Evolutionary conservation across 345 rosid genomes (phyloP), one percentile per base, ranked within the genome.

Genomic region (Diplotaxis tenuifolia): DNA sequence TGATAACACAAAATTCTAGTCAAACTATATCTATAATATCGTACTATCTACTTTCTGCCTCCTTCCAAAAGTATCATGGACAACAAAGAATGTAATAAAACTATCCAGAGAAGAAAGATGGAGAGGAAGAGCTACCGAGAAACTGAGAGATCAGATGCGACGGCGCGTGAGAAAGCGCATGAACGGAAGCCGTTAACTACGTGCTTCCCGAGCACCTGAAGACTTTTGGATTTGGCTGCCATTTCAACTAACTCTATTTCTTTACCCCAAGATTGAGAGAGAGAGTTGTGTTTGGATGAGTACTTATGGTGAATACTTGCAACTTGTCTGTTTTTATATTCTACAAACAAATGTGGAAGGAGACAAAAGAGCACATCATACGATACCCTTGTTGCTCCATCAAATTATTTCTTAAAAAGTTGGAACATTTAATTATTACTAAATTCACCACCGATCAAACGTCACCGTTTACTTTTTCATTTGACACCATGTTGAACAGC

Each of bases 211-310:
- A 72, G 25, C 64, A 54, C 55, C 22, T 38, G 63, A 25, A 63
- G 28, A 27, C 21, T 53, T 69, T 38, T 72, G 7, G 47, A 72
- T 27, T 27, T 72, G 19, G 64, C 63, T 38, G 76, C 76, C 70
- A 72, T 72, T 23, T n/a, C n/a, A n/a, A n/a, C n/a, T 5, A 6
- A 22, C 61, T 62, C 32, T 31, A n/a, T 31, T 50, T 25, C 16
- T 15, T 19, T 71, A 22, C 50, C 8, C 7, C 10, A 25, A 49
- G 50, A 23, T 23, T 23, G 36, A 61, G 60, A 61, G 50, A 55
- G 63, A 68, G 72, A 68, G 7, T 3, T n/a, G 52, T 55, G 62
- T 55, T 36, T 34, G 25, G 72, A 42, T 42, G 54, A n/a, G 68
- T 22, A 64, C 23, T 54, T 34, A 31, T 36, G 38, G 36, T 9